phyloP scores from a whole-genome alignment of 2,329 filamentous ascomycete genomes.

The Delphinella strobiligena region DNA sequence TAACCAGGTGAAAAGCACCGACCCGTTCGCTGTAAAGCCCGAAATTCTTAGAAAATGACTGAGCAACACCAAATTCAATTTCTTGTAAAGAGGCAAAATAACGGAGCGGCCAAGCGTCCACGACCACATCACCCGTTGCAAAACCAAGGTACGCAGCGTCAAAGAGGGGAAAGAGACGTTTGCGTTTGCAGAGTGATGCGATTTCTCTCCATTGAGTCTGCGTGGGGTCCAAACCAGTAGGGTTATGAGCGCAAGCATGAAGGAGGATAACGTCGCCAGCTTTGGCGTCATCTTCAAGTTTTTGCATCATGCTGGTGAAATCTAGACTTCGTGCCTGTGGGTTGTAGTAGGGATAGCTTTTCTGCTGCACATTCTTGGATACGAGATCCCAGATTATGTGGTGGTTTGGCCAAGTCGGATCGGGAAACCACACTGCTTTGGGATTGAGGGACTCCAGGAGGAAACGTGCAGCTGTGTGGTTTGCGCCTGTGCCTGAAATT shows the following conservation, averaged over 20 bases:
- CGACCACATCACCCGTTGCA: constrained; percentile 19
- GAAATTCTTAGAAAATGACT: constrained; percentile 38
- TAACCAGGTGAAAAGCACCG: constrained; percentile 81
- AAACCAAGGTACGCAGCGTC: constrained; percentile 24
- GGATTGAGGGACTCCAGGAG: constrained; percentile 13
- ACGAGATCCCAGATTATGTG: constrained; percentile 20
- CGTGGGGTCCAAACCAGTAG: constrained; percentile 30
- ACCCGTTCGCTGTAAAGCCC: constrained; percentile 83
- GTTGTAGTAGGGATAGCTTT: constrained; percentile 25
- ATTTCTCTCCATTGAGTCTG: constrained; percentile 22
- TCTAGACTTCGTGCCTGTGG: constrained; percentile 72
- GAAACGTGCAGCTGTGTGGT: constrained; percentile 24
- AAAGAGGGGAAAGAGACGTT: constrained; percentile 20
- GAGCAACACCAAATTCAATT: constrained; percentile 40
- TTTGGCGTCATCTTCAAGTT: constrained; percentile 65
- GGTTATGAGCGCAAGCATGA: constrained; percentile 34
- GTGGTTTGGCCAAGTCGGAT: constrained; percentile 34
- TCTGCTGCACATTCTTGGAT: constrained; percentile 22
- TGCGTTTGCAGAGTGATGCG: constrained; percentile 13
- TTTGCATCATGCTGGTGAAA: constrained; percentile 79
- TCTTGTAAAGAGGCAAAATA: constrained; percentile 22
- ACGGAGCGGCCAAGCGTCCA: constrained; percentile 21
- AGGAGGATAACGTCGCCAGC: constrained; percentile 21
- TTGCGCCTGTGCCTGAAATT: constrained; percentile 30
- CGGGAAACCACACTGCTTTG: constrained; percentile 24